phyloP scores from a whole-genome alignment of 1,284 basidiomycete species.

The Phlebopus sp. region DNA sequence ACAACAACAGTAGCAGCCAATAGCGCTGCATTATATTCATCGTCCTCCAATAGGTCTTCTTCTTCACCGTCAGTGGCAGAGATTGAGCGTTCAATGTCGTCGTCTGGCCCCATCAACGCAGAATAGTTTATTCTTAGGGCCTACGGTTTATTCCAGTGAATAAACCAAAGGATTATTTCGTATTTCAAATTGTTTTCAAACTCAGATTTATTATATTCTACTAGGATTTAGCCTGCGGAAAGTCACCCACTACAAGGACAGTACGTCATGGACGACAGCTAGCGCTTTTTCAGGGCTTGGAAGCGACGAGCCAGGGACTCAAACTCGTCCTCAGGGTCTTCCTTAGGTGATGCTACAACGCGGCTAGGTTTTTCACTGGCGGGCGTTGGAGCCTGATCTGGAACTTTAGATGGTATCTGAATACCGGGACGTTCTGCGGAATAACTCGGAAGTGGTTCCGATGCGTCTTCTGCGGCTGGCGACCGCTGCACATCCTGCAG shows the following conservation, averaged over 20 bases:
- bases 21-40: too few relatives aligned
- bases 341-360: conserved; percentile 7
- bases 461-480: conserved; percentile 5
- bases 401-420: conserved; percentile 38
- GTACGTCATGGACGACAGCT: conserved; percentile 11
- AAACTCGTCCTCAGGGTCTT: conserved; percentile 61
- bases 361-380: conserved; percentile 10
- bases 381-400: conserved; percentile 45
- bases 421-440: conserved; percentile 28
- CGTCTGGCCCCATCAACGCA: too few relatives aligned
- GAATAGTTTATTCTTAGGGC: too few relatives aligned
- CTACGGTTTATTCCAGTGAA: too few relatives aligned
- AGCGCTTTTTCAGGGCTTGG: conserved; percentile 77
- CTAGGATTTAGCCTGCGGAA: too few relatives aligned
- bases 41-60: too few relatives aligned
- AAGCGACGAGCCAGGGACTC: conserved; percentile 70
- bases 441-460: conserved; percentile 31
- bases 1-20: too few relatives aligned
- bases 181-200: too few relatives aligned
- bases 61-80: too few relatives aligned
- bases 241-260: not conserved
- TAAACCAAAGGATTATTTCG: too few relatives aligned
- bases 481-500: conserved; percentile 10
- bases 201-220: too few relatives aligned
- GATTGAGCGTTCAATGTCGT: too few relatives aligned